phyloP scores from a whole-genome alignment of 306 rosid genomes.

The Cucurbita ficifolia region DNA sequence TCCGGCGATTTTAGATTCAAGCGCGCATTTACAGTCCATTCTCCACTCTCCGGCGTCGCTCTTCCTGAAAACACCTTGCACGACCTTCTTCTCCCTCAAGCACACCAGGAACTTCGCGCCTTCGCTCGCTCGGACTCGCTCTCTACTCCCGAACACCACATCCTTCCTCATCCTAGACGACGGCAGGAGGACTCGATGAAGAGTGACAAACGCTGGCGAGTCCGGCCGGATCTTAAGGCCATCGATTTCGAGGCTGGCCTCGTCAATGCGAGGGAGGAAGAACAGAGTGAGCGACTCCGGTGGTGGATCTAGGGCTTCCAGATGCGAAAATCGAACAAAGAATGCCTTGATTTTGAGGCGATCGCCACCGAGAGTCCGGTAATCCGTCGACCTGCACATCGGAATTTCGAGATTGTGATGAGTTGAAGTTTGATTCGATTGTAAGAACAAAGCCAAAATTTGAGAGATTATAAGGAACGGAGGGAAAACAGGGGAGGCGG shows the following conservation, averaged over 20 bases:
- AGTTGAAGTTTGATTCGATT: background rate
- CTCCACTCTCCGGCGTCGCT: conserved; percentile 22
- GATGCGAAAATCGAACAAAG: conserved; percentile 18
- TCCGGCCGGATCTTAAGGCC: conserved; percentile 27
- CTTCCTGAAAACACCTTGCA: conserved; percentile 28
- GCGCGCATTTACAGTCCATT: conserved; percentile 24
- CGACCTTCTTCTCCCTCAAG: conserved; percentile 22
- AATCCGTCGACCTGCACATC: conserved; percentile 36
- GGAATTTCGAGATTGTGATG: background rate
- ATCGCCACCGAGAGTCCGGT: conserved; percentile 3
- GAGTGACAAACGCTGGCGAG: conserved; percentile 23
- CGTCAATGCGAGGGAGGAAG: conserved; percentile 30
- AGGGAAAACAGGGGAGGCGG: background rate
- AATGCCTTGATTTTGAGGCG: conserved; percentile 14
- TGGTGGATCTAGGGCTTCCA: background rate
- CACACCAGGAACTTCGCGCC: conserved; percentile 29
- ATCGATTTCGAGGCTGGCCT: conserved; percentile 15
- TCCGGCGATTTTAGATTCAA: conserved; percentile 10
- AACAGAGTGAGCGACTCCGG: conserved; percentile 30
- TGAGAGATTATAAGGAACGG: background rate
- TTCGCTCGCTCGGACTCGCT: conserved; percentile 20
- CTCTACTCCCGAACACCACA: conserved; percentile 25
- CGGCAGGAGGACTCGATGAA: conserved; percentile 17
- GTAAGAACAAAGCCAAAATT: background rate
- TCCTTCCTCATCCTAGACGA: background rate